Base-by-base conservation (phyloP, 495 filamentous ascomycete species). In the Penicillium chermesinum region DNA sequence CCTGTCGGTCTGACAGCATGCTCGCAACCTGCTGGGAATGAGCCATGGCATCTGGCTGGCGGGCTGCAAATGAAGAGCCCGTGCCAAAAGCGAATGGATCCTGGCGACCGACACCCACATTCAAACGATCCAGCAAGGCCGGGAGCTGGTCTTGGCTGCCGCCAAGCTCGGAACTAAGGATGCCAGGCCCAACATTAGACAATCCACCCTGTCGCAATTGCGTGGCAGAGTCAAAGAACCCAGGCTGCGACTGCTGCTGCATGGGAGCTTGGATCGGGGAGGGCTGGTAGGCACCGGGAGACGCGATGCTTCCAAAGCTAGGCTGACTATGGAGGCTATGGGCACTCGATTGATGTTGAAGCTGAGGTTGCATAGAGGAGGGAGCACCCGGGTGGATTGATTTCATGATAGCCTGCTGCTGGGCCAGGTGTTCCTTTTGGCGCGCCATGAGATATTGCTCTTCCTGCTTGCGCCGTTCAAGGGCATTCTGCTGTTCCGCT, bases 281-380 rank as follows among this genome's bases (percentile, higher is more conserved):
- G 14, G 81, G 79, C 56, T 85, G 83, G 62, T 80, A 85, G 5
- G 78, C 83, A 47, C 82, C 79, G 3, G 90, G 90, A n/a, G 88
- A 91, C 1, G 88, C 82, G 38, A 96, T 93, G 67, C 86, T 94
- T 18, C 89, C 87, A 56, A 90, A 94, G 65, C 91, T 95, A 9
- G 91, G 90, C 64, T 96, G 91, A 59, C 89, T 95, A 55, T 97
- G 93, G 45, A 98, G 75, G 57, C 93, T 97, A 51, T 97, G 91
- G 4, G 87, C 86, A 58, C 91, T 96, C 1, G 85, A 87, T 58
- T 96, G 89, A 61, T 98, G 94, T 52, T 97, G 89, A 9, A 97
- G 76, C 50, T 71, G 76, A 30, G 68, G 76, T 33, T 74, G 70
- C 41, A 74, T 66, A 7, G 62, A 62, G 34, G 77, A 74, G 10